Evolutionary conservation across 2,329 filamentous ascomycete genomes (phyloP), one percentile per base, ranked within the genome.

Genomic region (Neonectria sp.): DNA sequence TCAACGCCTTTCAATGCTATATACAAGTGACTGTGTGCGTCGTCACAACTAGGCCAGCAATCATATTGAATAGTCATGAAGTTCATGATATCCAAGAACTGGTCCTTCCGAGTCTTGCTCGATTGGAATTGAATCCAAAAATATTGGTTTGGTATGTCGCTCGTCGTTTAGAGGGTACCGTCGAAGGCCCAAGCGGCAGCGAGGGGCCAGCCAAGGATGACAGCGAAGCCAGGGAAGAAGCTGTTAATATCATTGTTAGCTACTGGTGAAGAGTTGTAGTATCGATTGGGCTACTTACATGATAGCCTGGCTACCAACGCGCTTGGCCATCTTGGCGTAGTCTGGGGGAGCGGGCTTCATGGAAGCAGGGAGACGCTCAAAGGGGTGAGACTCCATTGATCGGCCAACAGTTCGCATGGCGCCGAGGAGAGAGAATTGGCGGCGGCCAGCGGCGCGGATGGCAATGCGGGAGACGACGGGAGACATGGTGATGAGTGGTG

Each of bases 131-230:
- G 56, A 70, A 67, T 71, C 67, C 49, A 65, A 56, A 55, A 45
- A 55, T 60, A 21, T 46, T 60, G 11, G 58, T 53, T 46, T 61
- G 48, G 60, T 13, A 59, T 58, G 51, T 15, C 6, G 29, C 6
- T 29, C 58, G 43, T 68, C 48, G 49, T 45, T 76, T 72, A 80
- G 21, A 82, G 60, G 64, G 74, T 76, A 27, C 80, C 80, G 43
- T 82, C 79, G 25, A 79, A 72, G 52, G 71, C 59, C 31, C 70
- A 60, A 66, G 76, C 68, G 67, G 75, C 76, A 25, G 74, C 68
- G 6, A 74, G 60, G 21, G 81, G 81, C 81, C 81, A 82, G 59
- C 78, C 78, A 21, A 82, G 75, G 25, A 82, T 63, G 49, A 79
- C 51, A 48, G 68, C 70, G 56, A 81, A 76, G 45, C 76, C 75